These are phyloP conservation scores for Aspergillus felis DNA, from an alignment of 2,329 filamentous ascomycete species.

Conservation along the genomic window DNA sequence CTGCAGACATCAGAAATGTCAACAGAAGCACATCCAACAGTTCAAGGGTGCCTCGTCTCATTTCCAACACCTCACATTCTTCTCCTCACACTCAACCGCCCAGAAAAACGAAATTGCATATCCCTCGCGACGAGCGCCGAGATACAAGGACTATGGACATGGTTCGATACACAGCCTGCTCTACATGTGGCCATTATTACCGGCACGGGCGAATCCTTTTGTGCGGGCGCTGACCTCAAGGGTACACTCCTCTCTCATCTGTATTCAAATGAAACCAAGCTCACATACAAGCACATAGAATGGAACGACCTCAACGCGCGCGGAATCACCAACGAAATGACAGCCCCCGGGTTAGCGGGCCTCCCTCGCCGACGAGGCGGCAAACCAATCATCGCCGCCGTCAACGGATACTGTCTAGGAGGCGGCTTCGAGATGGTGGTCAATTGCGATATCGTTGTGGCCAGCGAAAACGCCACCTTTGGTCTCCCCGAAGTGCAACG, in stretches of 20 bases:
- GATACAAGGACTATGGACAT: slow-evolving; percentile 49
- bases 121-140: slow-evolving; percentile 39
- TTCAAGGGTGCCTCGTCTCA: slow-evolving; percentile 29
- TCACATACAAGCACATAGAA: slow-evolving; percentile 30
- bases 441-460: slow-evolving; percentile 65
- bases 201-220: slow-evolving; percentile 62
- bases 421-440: slow-evolving; percentile 74
- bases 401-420: slow-evolving; percentile 71
- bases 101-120: slow-evolving; percentile 41
- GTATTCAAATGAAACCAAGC: background rate
- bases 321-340: slow-evolving; percentile 29
- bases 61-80: slow-evolving; percentile 42
- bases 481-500: slow-evolving; percentile 67
- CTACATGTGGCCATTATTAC: slow-evolving; percentile 63
- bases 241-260: slow-evolving; percentile 25
- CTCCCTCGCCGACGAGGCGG: slow-evolving; percentile 63
- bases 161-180: slow-evolving; percentile 60
- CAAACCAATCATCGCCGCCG: slow-evolving; percentile 73
- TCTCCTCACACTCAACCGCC: slow-evolving; percentile 41
- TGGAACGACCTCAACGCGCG: slow-evolving; percentile 50
- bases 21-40: slow-evolving; percentile 7
- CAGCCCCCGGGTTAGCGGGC: slow-evolving; percentile 58
- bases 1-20: background rate
- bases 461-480: slow-evolving; percentile 54
- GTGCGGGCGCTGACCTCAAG: slow-evolving; percentile 64